A percentile compares a stretch with the other conserved stretches of the same genome.
phyloP scores from a whole-genome alignment of 805 yeast genomes.

The Schwanniomyces pseudopolymorphus region DNA sequence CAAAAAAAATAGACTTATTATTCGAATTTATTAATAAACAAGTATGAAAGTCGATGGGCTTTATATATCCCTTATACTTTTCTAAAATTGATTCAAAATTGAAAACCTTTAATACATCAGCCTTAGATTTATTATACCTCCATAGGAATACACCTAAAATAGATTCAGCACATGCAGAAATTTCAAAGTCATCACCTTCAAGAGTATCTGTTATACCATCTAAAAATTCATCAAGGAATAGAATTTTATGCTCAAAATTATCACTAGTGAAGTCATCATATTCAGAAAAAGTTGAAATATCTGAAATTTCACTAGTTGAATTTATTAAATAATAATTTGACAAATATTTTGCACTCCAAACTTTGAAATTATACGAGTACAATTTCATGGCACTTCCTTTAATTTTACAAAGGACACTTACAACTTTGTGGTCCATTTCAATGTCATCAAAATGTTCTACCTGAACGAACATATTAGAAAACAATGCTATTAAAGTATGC shows the following conservation, averaged over 20 bases:
- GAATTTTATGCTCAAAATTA: slow-evolving; percentile 16
- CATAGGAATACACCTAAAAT: slow-evolving; percentile 40
- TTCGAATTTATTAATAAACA: slow-evolving; percentile 28
- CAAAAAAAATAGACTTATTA: slow-evolving; percentile 14
- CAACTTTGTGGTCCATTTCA: slow-evolving; percentile 4
- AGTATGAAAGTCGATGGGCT: slow-evolving; percentile 34
- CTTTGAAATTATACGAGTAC: slow-evolving; percentile 13
- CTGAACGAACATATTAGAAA: slow-evolving; percentile 3
- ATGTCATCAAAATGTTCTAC: slow-evolving; percentile 5
- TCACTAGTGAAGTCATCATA: slow-evolving; percentile 7
- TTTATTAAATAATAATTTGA: slow-evolving; percentile 14
- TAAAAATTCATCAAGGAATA: slow-evolving; percentile 25
- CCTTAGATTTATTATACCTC: slow-evolving; percentile 16
- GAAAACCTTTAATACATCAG: slow-evolving; percentile 18
- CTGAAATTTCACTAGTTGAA: slow-evolving; percentile 3
- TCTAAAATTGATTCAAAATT: slow-evolving; percentile 18
- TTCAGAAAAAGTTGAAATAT: slow-evolving; percentile 5
- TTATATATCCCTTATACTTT: slow-evolving; percentile 16
- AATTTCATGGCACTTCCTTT: not conserved
- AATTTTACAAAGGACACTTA: slow-evolving; percentile 3
- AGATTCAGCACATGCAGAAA: slow-evolving; percentile 33
- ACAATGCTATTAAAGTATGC: not conserved
- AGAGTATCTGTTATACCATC: slow-evolving; percentile 18
- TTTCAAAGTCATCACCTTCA: slow-evolving; percentile 14
- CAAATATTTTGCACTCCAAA: slow-evolving; percentile 24